Evolutionary conservation across 805 yeast genomes (phyloP).

Genomic region (Nakazawaea ernobii): DNA sequence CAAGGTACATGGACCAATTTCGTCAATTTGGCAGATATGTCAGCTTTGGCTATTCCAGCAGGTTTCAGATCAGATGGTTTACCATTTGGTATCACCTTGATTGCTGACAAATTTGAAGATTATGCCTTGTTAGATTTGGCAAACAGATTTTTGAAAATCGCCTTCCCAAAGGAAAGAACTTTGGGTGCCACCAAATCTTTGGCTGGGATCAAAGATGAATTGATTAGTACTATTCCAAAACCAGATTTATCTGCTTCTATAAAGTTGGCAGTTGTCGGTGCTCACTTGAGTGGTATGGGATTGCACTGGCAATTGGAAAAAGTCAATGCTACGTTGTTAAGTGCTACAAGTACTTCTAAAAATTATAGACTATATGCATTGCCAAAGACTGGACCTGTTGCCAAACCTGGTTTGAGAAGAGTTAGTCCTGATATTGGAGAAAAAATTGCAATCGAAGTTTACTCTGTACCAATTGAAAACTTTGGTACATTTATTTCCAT

Average conservation of each 20-base stretch:
- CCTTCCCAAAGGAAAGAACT: conserved; percentile 40
- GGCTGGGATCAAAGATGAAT: conserved; percentile 33
- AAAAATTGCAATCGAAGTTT: conserved; percentile 70
- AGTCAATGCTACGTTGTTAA: conserved; percentile 68
- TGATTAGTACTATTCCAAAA: conserved; percentile 39
- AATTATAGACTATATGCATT: conserved; percentile 77
- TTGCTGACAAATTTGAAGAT: conserved; percentile 80
- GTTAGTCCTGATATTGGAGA: conserved; percentile 46
- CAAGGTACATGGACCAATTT: conserved; percentile 99
- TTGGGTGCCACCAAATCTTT: conserved; percentile 46
- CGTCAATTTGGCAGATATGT: conserved; percentile 88
- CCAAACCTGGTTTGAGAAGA: conserved; percentile 87
- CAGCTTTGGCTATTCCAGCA: conserved; percentile 87
- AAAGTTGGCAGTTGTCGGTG: conserved; percentile 91
- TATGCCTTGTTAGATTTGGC: conserved; percentile 86
- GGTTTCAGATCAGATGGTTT: conserved; percentile 86
- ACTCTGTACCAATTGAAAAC: conserved; percentile 68
- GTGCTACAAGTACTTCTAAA: conserved; percentile 62
- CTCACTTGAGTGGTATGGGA: conserved; percentile 84
- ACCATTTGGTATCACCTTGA: conserved; percentile 85
- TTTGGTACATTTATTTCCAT: conserved; percentile 81
- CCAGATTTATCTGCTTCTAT: conserved; percentile 38
- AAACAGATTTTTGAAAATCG: conserved; percentile 51
- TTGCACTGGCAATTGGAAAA: conserved; percentile 91
- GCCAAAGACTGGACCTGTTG: conserved; percentile 73